Evolutionary conservation across 208 protist species (phyloP).

Genomic region (Crithidia bombi): DNA sequence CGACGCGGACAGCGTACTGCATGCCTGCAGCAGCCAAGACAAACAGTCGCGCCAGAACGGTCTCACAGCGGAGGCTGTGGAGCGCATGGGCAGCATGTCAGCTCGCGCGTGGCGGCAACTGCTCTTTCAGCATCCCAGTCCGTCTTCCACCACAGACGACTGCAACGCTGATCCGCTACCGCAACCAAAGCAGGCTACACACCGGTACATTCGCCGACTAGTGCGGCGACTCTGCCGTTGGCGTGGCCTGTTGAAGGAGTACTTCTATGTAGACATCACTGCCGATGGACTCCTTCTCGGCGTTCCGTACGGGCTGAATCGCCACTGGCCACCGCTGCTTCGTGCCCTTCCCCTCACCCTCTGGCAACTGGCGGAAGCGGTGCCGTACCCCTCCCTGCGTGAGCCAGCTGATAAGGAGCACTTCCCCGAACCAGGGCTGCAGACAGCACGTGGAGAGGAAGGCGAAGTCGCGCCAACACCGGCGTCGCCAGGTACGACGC

Average conservation of each 20-base stretch:
- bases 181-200: constrained; percentile 19
- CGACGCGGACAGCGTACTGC: not conserved
- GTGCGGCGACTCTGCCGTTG: constrained; percentile 56
- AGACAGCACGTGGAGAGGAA: not conserved
- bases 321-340: constrained; percentile 69
- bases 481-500: not conserved
- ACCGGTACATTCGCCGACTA: constrained; percentile 48
- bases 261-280: constrained; percentile 74
- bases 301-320: constrained; percentile 66
- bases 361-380: constrained; percentile 66
- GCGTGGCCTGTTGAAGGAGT: constrained; percentile 81
- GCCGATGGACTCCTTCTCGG: constrained; percentile 48
- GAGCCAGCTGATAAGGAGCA: not conserved
- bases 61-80: constrained; percentile 8
- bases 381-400: constrained; percentile 51
- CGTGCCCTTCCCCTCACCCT: constrained; percentile 70
- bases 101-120: constrained; percentile 19
- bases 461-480: not conserved
- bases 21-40: not conserved
- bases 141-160: not conserved
- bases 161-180: not conserved
- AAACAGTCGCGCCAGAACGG: too few relatives aligned
- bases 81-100: constrained; percentile 14
- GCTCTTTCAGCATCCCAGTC: constrained; percentile 9
- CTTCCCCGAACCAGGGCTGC: not conserved